A percentile compares a stretch with the other conserved stretches of the same genome.
These are phyloP conservation scores for Trametes sanguinea DNA, from an alignment of 768 basidiomycete species.

Conservation along the genomic window DNA sequence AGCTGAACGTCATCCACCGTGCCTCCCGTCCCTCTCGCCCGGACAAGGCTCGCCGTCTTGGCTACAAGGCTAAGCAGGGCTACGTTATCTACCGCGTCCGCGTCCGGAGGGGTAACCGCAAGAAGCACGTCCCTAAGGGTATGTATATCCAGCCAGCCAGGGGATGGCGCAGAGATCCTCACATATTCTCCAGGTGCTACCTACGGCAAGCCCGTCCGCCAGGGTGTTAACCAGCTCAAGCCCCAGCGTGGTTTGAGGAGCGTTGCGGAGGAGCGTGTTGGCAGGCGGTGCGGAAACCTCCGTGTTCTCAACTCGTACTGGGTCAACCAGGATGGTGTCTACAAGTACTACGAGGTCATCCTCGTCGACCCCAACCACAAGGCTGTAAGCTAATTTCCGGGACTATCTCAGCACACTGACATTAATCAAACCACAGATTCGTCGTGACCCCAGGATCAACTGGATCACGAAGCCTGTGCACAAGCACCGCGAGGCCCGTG, in stretches of 20 bases:
- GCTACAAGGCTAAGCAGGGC: conserved; percentile 99
- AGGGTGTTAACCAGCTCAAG: conserved; percentile 99
- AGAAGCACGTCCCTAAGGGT: conserved; percentile 99
- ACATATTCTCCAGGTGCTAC: conserved; percentile 70
- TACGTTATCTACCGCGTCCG: conserved; percentile 97
- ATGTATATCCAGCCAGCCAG: conserved; percentile 20
- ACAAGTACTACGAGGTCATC: conserved; percentile 99
- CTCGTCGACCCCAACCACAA: conserved; percentile 95
- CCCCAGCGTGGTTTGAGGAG: conserved; percentile 91
- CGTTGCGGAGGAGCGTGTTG: conserved; percentile 97
- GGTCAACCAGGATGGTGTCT: conserved; percentile 98
- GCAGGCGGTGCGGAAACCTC: conserved; percentile 92
- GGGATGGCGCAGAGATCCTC: neutral
- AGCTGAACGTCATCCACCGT: conserved; percentile 97
- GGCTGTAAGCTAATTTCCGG: conserved; percentile 58
- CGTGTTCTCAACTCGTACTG: conserved; percentile 98
- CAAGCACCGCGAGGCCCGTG: conserved; percentile 97
- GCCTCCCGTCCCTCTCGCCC: conserved; percentile 98
- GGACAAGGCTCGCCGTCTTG: conserved; percentile 97
- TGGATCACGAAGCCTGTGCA: conserved; percentile 99
- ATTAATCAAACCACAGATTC: conserved; percentile 57
- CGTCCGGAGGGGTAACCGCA: conserved; percentile 97
- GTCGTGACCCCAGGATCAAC: conserved; percentile 96
- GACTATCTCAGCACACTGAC: neutral
- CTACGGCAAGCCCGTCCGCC: conserved; percentile 98